Conservation (phyloP, 148 eudicot genomes). For the Arctostaphylos glauca region DNA sequence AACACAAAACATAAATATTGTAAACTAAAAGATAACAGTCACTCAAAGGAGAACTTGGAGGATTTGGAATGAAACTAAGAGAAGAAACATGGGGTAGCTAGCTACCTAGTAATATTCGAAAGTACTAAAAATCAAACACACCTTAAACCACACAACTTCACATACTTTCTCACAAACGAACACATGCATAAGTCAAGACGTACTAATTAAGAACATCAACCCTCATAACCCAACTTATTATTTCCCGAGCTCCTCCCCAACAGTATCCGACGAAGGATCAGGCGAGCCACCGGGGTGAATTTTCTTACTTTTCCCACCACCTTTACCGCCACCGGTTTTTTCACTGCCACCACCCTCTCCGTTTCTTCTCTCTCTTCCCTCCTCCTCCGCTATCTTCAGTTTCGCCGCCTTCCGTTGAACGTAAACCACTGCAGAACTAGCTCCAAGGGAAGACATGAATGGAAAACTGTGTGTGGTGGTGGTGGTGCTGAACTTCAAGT, state of each 20-base stretch:
- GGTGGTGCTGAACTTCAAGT: neutral
- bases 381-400: conserved; percentile 16
- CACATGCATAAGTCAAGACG: no score
- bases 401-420: conserved; percentile 29
- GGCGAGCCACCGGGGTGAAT: conserved; percentile 11
- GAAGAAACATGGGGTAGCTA: neutral
- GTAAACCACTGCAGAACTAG: conserved; percentile 27
- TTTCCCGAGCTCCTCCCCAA: neutral
- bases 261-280: neutral
- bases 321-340: neutral
- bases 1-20: no score
- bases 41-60: no score
- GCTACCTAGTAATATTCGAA: neutral
- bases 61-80: neutral
- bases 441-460: conserved; percentile 32
- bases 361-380: neutral
- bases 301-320: conserved; percentile 4
- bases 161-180: neutral
- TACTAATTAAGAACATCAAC: neutral
- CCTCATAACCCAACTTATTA: neutral
- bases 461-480: no score
- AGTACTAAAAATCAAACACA: neutral
- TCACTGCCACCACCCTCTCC: conserved; percentile 1
- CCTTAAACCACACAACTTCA: neutral
- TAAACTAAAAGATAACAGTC: no score